Conservation (phyloP, 129 eudicot genomes). For the Tagetes patula region DNA sequence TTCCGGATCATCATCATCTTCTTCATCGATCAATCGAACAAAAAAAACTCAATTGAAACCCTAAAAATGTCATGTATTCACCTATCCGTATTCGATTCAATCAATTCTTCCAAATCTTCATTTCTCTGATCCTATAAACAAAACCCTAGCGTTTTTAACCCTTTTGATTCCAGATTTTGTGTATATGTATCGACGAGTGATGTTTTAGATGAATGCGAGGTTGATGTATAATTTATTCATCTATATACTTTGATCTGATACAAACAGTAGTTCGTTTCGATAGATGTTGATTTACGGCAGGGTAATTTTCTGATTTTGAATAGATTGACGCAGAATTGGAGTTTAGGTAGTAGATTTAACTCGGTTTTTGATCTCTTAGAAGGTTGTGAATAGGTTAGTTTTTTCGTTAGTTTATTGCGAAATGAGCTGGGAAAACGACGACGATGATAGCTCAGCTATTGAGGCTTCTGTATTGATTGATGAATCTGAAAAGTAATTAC, state of each 20-base stretch:
- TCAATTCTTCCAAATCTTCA: conserved; percentile 20
- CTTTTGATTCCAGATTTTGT: conserved; percentile 26
- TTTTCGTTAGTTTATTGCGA: conserved; percentile 24
- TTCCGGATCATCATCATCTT: not conserved
- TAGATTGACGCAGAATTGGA: conserved; percentile 17
- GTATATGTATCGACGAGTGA: conserved; percentile 8
- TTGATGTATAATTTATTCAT: conserved; percentile 23
- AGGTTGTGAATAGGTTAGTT: conserved; percentile 20
- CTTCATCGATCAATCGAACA: conserved; percentile 34
- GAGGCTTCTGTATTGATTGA: conserved; percentile 31
- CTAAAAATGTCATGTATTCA: conserved; percentile 23
- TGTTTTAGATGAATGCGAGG: conserved; percentile 20
- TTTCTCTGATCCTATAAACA: conserved; percentile 29
- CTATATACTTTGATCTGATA: conserved; percentile 20
- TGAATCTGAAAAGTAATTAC: conserved; percentile 46
- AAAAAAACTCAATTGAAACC: conserved; percentile 18
- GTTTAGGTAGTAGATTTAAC: conserved; percentile 14
- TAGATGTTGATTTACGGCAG: conserved; percentile 23
- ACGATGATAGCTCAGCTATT: conserved; percentile 43
- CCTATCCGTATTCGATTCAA: conserved; percentile 19
- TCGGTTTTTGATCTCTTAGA: conserved; percentile 16
- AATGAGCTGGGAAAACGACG: conserved; percentile 77
- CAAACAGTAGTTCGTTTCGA: conserved; percentile 17
- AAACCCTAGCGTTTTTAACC: conserved; percentile 38
- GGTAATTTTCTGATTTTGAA: conserved; percentile 10